Base-by-base conservation (phyloP, 805 yeast species). In the Candida insectalens region DNA sequence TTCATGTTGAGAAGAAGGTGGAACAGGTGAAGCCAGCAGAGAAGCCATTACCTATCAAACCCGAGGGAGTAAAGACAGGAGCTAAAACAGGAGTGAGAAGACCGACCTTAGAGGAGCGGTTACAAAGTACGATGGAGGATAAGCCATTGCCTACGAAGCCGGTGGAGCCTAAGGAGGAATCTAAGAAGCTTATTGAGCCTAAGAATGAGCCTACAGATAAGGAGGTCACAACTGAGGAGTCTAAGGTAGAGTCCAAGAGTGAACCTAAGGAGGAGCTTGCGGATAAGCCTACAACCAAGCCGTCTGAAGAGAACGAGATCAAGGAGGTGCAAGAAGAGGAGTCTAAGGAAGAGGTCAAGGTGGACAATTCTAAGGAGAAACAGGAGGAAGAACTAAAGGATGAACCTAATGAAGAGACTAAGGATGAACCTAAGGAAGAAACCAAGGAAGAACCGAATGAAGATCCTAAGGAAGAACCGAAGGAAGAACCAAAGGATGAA, bases 1-100 rank as follows among this genome's bases (percentile, higher is more conserved):
- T 26, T n/a, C n/a, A n/a, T n/a, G n/a, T n/a, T n/a, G n/a, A n/a
- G 28, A 26, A 26, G 15, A 7, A 27, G 15, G 15, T 10, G 12
- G 71, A 65, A 32, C 56, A 56, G 30, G 46, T 56, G 1, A 68
- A 68, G 74, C 54, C 3, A n/a, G n/a, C 18, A 27, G 30, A n/a
- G 7, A 12, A 14, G 8, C 18, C 30, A 12, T 27, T 17, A 15
- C 6, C 10, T 27, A n/a, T 12, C 5, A 27, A 6, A 14, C 12
- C 15, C 10, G 7, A 15, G 14, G 19, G 5, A 27, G 19, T 14
- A 9, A 12, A 12, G 29, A 26, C 16, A 21, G 23, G 10, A 7
- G 10, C 23, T 7, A 7, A 8, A 21, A 21, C 23, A 7, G 10
- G 7, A 12, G 12, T 12, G 23, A 12, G 23, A 7, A 7, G 12